Evolutionary conservation across 306 rosid genomes (phyloP), one percentile per base, ranked within the genome.

Genomic region (Luffa acutangula): DNA sequence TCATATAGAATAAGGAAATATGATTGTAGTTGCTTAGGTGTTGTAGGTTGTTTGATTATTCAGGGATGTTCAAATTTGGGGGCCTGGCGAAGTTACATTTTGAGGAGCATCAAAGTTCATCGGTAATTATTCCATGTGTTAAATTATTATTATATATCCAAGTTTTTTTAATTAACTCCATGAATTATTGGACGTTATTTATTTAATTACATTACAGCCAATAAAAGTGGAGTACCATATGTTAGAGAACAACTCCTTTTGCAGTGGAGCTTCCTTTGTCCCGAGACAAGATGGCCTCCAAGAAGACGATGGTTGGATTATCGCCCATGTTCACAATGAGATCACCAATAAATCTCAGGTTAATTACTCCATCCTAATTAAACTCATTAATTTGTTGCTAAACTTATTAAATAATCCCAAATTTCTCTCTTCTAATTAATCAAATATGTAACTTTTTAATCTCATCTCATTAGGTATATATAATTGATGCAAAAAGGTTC

Each of bases 281-380:
- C 79, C 90, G 0, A 83, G 52, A 84, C 81, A 80, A 56, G 82
- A 72, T 54, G 90, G 87, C 31, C 3, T 70, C 18, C 87, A 87
- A 76, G 97, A 91, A 90, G 97, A 93, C 83, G 96, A 90, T 46
- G 97, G 91, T 77, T 93, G 93, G 97, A 79, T 90, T 46, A 76
- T 93, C 62, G 82, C 90, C 77, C 87, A 87, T 87, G 93, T 90
- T 84, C 98, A 93, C 84, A 89, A 85, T 39, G 98, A 92, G 84
- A 89, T 84, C 53, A 77, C 89, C 10, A 71, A 65, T 78, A 81
- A 34, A 36, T 87, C 95, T 60, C 82, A 87, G 74, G 96, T 67
- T 67, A 67, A 66, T 37, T 64, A 10, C n/a, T 59, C 14, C 5
- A 76, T 69, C 63, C 18, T 20, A 21, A 0, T 13, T 21, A 41